Percentiles rank a stretch among this genome's conserved stretches.
These are phyloP conservation scores for Coniochaeta ligniaria DNA, from an alignment of 2,329 filamentous ascomycete genomes.

Conservation along the genomic window DNA sequence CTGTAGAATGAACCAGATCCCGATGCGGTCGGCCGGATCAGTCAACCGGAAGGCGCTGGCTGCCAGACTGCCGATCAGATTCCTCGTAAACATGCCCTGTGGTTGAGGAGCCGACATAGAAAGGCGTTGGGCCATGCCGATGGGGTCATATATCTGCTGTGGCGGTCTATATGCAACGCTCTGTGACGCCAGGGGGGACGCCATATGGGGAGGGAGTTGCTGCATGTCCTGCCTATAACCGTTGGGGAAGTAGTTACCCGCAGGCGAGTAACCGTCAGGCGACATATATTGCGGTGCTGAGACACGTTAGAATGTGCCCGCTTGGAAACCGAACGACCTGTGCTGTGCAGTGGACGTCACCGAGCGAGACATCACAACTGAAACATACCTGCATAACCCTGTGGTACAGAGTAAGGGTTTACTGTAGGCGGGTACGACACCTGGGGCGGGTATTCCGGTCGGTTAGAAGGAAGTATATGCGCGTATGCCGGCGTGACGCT, in stretches of 20 bases:
- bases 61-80: slow-evolving; percentile 85
- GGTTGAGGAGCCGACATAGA: slow-evolving; percentile 41
- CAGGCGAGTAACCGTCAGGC: slow-evolving; percentile 1
- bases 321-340: background rate
- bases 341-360: background rate
- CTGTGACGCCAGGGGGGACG: slow-evolving; percentile 9
- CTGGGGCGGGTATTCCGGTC: slow-evolving; percentile 23
- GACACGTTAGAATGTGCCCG: background rate
- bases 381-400: slow-evolving; percentile 14
- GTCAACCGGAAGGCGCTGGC: slow-evolving; percentile 81
- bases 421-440: slow-evolving; percentile 15
- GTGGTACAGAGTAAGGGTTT: slow-evolving; percentile 18
- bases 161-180: slow-evolving; percentile 20
- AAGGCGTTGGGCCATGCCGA: slow-evolving; percentile 22
- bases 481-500: slow-evolving; percentile 25
- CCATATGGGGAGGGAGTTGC: background rate
- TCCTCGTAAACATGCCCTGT: slow-evolving; percentile 86
- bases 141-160: slow-evolving; percentile 25
- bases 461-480: slow-evolving; percentile 28
- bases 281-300: slow-evolving; percentile 1
- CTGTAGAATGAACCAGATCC: slow-evolving; percentile 95
- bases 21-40: slow-evolving; percentile 72
- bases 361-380: background rate
- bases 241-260: background rate
- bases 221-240: background rate